Base-by-base conservation (phyloP, 2,329 filamentous ascomycete genomes). In the Bipolaris cookei region DNA sequence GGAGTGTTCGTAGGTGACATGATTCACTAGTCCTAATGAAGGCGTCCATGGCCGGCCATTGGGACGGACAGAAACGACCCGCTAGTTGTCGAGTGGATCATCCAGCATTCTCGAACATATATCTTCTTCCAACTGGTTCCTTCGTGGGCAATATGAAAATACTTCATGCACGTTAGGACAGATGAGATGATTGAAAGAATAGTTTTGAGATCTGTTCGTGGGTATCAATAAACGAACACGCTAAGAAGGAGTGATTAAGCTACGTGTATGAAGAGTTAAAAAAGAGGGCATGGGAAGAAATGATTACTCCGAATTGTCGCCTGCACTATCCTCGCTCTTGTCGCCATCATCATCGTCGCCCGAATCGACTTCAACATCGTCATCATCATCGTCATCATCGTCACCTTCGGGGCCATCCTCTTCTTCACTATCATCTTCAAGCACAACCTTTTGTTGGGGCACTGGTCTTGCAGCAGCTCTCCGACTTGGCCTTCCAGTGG, bases 401-500 rank as follows among this genome's bases (percentile, higher is more conserved):
- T 62, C 57, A 16, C 62, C 57, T 0, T 66, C 54, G 14, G 65
- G 58, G 1, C 61, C 63, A 3, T 58, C 59, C 5, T 58, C 67
- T n/a, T 66, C 65, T 11, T 69, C 65, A 21, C 67, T 67, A 21
- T 70, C 65, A n/a, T 69, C 63, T 5, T 62, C 62, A 23, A 71
- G 51, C 11, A 69, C 63, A 21, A 68, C 48, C 30, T 68, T 65
- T 47, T 67, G 68, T 21, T 64, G 51, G 10, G 59, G 62, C 23
- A 56, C 56, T 3, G 59, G 58, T 42, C 51, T 64, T 23, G 62
- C 64, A 20, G 65, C 63, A 28, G 64, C 63, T 50, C 70, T 63
- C 2, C 73, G 70, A 47, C 65, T 65, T 4, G 72, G 74, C 6
- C 71, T 56, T 21, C 72, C 69, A 32, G 63, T 64, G 7, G 61